These are phyloP conservation scores for Fusarium luffae DNA, from an alignment of 2,329 filamentous ascomycete genomes.

Conservation along the genomic window DNA sequence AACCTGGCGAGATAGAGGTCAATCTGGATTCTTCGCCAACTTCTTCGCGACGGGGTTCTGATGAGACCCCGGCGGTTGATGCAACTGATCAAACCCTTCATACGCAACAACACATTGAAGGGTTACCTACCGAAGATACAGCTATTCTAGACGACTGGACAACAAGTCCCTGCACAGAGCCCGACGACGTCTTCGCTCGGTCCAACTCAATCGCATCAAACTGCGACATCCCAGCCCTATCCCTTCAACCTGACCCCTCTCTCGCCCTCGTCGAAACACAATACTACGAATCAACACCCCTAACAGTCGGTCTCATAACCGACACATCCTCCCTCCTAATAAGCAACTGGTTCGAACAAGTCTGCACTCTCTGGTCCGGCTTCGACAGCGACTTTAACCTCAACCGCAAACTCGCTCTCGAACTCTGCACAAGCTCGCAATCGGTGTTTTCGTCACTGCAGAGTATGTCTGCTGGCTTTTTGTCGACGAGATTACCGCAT, in stretches of 20 bases:
- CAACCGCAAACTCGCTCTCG: constrained; percentile 53
- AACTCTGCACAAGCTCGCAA: constrained; percentile 52
- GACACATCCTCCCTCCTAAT: constrained; percentile 51
- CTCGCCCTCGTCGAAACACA: constrained; percentile 14
- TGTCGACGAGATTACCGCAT: constrained; percentile 51
- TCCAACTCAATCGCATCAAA: constrained; percentile 10
- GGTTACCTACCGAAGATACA: constrained; percentile 16
- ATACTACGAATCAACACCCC: constrained; percentile 27
- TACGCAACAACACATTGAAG: not conserved
- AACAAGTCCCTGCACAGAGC: constrained; percentile 26
- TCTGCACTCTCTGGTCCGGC: constrained; percentile 55
- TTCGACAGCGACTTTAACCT: constrained; percentile 54
- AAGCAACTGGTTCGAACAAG: constrained; percentile 54
- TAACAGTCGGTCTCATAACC: constrained; percentile 39
- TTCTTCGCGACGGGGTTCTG: constrained; percentile 18
- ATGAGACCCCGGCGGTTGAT: not conserved
- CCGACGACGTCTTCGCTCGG: constrained; percentile 30
- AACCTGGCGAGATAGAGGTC: constrained; percentile 41
- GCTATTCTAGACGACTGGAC: constrained; percentile 31
- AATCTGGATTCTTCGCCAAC: constrained; percentile 18
- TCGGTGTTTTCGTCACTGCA: constrained; percentile 54
- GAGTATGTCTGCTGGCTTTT: constrained; percentile 55
- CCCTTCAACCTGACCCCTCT: constrained; percentile 10
- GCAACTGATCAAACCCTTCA: not conserved
- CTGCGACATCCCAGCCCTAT: not conserved